A percentile compares a stretch with the other conserved stretches of the same genome.
These are phyloP conservation scores for Colletotrichum sidae DNA, from an alignment of 2,329 filamentous ascomycete genomes.

Conservation along the genomic window DNA sequence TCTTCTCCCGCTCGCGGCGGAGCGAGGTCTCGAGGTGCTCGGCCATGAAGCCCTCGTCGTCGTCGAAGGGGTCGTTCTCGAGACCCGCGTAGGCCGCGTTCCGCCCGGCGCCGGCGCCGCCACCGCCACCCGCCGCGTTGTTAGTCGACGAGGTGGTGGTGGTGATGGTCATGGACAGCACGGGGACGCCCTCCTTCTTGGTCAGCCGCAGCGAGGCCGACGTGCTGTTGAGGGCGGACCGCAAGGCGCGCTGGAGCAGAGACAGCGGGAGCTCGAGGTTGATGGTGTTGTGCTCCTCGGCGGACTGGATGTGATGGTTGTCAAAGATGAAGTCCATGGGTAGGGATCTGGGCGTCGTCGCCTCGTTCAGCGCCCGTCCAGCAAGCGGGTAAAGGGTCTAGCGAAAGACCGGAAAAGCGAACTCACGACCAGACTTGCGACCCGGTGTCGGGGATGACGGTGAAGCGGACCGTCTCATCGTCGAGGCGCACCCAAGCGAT, in stretches of 20 bases:
- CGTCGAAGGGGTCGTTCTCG: slow-evolving; percentile 53
- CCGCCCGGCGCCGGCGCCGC: slow-evolving; percentile 42
- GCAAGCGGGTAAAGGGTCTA: not conserved
- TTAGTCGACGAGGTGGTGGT: slow-evolving; percentile 68
- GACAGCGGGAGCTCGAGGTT: slow-evolving; percentile 95
- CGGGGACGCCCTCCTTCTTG: slow-evolving; percentile 88
- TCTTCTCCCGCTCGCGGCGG: slow-evolving; percentile 82
- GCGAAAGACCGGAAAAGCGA: slow-evolving; percentile 3
- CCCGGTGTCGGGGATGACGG: slow-evolving; percentile 92
- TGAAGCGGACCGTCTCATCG: slow-evolving; percentile 89
- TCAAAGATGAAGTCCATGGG: slow-evolving; percentile 88
- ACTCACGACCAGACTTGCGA: slow-evolving; percentile 95
- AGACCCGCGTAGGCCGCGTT: slow-evolving; percentile 36
- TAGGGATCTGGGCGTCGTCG: slow-evolving; percentile 57
- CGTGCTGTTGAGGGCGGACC: slow-evolving; percentile 84
- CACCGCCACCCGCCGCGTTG: too few relatives aligned
- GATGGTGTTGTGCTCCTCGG: slow-evolving; percentile 85
- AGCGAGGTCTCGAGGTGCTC: slow-evolving; percentile 68
- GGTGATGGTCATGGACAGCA: slow-evolving; percentile 90
- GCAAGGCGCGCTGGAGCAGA: slow-evolving; percentile 89
- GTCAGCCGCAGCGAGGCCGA: slow-evolving; percentile 89
- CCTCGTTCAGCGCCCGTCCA: not conserved
- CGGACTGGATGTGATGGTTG: slow-evolving; percentile 86
- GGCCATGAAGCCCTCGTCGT: slow-evolving; percentile 59
- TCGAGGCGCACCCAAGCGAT: slow-evolving; percentile 92